phyloP scores from a whole-genome alignment of 2,329 filamentous ascomycete genomes.

The Cladosporium sp. region DNA sequence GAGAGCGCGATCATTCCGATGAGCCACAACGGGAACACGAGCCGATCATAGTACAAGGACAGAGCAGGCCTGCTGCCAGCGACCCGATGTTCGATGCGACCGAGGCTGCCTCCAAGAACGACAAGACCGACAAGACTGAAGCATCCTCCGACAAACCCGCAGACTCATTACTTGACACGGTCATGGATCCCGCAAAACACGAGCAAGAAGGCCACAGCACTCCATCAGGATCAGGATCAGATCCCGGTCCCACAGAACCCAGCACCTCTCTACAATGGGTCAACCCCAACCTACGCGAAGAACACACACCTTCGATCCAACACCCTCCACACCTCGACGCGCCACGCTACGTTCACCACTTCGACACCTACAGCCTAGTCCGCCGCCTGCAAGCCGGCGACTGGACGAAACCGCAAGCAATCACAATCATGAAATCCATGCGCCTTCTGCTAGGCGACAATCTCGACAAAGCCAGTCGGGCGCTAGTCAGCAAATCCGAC shows the following conservation, averaged over 20 bases:
- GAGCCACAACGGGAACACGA: not conserved
- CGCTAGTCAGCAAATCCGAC: conserved; percentile 82
- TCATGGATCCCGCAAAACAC: conserved; percentile 24
- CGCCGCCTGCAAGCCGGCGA: conserved; percentile 68
- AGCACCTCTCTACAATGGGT: conserved; percentile 22
- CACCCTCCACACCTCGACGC: conserved; percentile 57
- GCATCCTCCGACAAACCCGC: conserved; percentile 8
- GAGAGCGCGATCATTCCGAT: not conserved
- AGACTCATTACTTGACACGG: conserved; percentile 26
- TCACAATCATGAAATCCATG: conserved; percentile 89
- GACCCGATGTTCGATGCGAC: conserved; percentile 24
- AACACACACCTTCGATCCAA: conserved; percentile 50
- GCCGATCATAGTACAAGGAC: not conserved
- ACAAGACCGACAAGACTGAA: conserved; percentile 14
- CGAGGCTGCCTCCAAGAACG: conserved; percentile 6
- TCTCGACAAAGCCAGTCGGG: conserved; percentile 72
- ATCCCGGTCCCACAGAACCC: conserved; percentile 16
- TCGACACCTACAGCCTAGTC: conserved; percentile 89
- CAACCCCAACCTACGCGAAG: conserved; percentile 24
- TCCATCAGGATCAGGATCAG: conserved; percentile 17
- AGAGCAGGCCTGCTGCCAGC: not conserved
- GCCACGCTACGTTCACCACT: conserved; percentile 87
- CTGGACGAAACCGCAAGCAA: conserved; percentile 70
- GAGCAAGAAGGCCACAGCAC: conserved; percentile 20
- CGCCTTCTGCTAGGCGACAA: conserved; percentile 72